Evolutionary conservation across 2,329 filamentous ascomycete species (phyloP).

Genomic region (Aspergillus pseudotamarii): DNA sequence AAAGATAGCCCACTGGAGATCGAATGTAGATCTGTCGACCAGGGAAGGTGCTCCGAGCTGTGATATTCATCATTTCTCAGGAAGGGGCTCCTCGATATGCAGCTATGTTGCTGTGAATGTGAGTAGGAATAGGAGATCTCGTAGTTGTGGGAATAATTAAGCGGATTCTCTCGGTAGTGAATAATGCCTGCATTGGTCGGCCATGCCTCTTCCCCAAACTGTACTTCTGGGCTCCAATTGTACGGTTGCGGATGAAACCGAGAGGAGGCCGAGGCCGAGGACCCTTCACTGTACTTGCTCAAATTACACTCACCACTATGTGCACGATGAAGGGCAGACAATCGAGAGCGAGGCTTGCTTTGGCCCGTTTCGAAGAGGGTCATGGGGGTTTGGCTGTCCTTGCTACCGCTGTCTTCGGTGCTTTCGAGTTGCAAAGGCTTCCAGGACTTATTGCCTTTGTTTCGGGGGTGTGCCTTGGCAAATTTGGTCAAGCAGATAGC

Average conservation of each 20-base stretch:
- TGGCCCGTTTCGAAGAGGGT: constrained; percentile 6
- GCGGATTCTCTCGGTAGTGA: constrained; percentile 19
- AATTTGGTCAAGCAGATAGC: constrained; percentile 27
- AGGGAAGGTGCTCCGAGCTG: constrained; percentile 1
- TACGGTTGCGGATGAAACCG: constrained; percentile 7
- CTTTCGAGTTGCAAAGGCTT: constrained; percentile 18
- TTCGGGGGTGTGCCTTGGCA: constrained; percentile 19
- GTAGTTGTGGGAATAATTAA: constrained; percentile 18
- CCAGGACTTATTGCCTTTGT: constrained; percentile 23
- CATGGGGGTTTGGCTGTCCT: constrained; percentile 3
- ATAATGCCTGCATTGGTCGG: constrained; percentile 7
- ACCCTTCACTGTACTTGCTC: background rate
- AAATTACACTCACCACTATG: constrained; percentile 5
- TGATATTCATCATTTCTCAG: constrained; percentile 1
- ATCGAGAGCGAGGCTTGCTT: constrained; percentile 12
- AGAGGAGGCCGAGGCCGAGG: background rate
- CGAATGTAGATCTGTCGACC: background rate
- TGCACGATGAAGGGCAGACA: constrained; percentile 10
- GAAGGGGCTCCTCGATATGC: constrained; percentile 10
- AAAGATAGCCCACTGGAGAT: background rate
- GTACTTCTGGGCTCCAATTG: background rate
- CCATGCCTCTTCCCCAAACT: constrained; percentile 10
- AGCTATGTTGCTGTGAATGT: constrained; percentile 3
- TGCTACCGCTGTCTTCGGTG: constrained; percentile 4
- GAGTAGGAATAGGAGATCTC: constrained; percentile 5